A percentile compares a stretch with the other conserved stretches of the same genome.
These are phyloP conservation scores for Phoma sp. DNA, from an alignment of 2,329 filamentous ascomycete species.

Conservation along the genomic window DNA sequence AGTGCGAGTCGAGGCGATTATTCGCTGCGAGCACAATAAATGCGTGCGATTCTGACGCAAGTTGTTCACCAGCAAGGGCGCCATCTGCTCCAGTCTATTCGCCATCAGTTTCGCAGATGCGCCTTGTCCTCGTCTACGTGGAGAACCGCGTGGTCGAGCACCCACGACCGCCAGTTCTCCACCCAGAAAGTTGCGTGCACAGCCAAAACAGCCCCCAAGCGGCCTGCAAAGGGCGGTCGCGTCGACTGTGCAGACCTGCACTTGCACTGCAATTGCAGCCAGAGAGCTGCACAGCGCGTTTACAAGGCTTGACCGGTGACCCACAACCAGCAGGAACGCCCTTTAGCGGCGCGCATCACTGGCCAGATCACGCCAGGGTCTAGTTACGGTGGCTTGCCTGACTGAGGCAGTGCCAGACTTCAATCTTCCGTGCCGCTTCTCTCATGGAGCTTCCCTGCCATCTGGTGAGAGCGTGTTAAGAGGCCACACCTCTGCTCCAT, in stretches of 20 bases:
- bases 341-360: slow-evolving; percentile 21
- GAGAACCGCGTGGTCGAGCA: background rate
- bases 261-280: slow-evolving; percentile 5
- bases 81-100: slow-evolving; percentile 16
- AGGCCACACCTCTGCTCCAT: slow-evolving; percentile 7
- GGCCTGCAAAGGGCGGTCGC: slow-evolving; percentile 22
- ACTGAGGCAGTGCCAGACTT: slow-evolving; percentile 24
- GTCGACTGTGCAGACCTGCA: slow-evolving; percentile 1
- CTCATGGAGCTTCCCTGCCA: slow-evolving; percentile 1
- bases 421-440: slow-evolving; percentile 7
- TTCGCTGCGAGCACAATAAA: slow-evolving; percentile 32
- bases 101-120: slow-evolving; percentile 17
- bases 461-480: slow-evolving; percentile 9
- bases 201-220: slow-evolving; percentile 15
- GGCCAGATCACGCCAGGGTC: slow-evolving; percentile 18
- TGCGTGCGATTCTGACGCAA: slow-evolving; percentile 23
- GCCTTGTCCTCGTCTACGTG: slow-evolving; percentile 11
- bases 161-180: slow-evolving; percentile 19
- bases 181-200: slow-evolving; percentile 4
- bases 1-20: slow-evolving; percentile 25
- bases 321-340: slow-evolving; percentile 29
- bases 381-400: slow-evolving; percentile 17
- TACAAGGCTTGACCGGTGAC: slow-evolving; percentile 26
- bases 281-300: slow-evolving; percentile 9
- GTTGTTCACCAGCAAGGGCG: slow-evolving; percentile 14